Conservation (phyloP, 1,139 yeast species). For the Yamadazyma membranifaciens region DNA sequence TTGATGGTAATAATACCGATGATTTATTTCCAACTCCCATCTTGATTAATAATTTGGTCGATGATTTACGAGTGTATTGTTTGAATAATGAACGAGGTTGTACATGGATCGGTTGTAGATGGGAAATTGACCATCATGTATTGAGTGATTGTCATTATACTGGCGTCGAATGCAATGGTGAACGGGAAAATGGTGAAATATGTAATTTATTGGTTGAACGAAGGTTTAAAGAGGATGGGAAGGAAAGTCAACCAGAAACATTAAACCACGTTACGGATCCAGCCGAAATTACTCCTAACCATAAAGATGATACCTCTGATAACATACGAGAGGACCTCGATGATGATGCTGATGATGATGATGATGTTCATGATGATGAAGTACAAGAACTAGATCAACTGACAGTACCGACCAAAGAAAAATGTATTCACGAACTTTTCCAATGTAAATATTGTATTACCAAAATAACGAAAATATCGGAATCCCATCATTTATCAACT, state of each 20-base stretch:
- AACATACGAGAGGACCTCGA: neutral
- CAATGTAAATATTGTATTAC: conserved; percentile 42
- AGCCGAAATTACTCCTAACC: neutral
- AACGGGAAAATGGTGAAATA: conserved; percentile 14
- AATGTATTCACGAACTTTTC: conserved; percentile 34
- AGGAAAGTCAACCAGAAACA: neutral
- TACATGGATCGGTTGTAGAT: conserved; percentile 54
- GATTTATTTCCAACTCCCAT: conserved; percentile 64
- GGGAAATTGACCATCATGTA: conserved; percentile 59
- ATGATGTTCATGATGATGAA: conserved; percentile 9
- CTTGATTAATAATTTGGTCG: conserved; percentile 57
- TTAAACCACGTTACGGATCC: neutral
- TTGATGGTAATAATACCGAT: conserved; percentile 34
- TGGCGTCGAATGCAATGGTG: conserved; percentile 45
- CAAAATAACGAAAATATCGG: conserved; percentile 28
- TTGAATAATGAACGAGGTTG: conserved; percentile 57
- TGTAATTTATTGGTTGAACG: conserved; percentile 15
- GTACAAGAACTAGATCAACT: conserved; percentile 8
- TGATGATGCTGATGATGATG: conserved; percentile 8
- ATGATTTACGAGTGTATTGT: conserved; percentile 59
- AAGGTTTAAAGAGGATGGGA: conserved; percentile 9
- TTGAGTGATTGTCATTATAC: conserved; percentile 50
- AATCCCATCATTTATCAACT: conserved; percentile 31
- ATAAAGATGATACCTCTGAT: neutral
- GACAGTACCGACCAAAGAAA: neutral